Evolutionary conservation across 2,329 filamentous ascomycete species (phyloP), one percentile per base, ranked within the genome.

Genomic region (Coccinonectria pachysandricola): DNA sequence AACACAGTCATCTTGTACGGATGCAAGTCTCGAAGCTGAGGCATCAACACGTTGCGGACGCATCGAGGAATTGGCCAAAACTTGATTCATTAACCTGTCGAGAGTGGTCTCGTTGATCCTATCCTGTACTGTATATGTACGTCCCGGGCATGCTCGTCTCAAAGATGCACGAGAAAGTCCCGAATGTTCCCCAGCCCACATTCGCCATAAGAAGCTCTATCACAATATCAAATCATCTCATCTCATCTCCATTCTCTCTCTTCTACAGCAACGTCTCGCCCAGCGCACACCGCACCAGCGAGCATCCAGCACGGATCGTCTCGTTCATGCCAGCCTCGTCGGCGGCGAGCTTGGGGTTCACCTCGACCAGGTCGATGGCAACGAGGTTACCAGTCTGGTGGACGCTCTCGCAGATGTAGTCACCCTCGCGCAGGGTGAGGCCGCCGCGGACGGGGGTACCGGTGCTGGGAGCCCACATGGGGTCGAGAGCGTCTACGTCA

Each of bases 401-500:
- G 12, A 88, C 78, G 41, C 71, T 77, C 60, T 88, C 91, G 46
- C 86, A 92, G 56, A 98, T 96, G 60, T 84, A 98, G 56, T 96
- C 91, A 20, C 91, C 91, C 62, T 98, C 91, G 30, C 91, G 75
- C 45, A 98, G 67, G 4, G 91, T 98, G 53, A 98, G 60, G 1
- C 91, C 91, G 21, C 91, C 91, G 47, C 91, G 73, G 16, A 98
- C 91, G 1, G 91, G 86, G 4, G 91, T 96, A 11, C 91, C 91
- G 0, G 91, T 98, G 56, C 83, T 91, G 13, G 91, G 91, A 19
- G 91, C 91, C 80, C 85, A 95, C 69, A 86, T 79, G 15, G 91
- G 91, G 56, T 98, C 91, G 34, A 96, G 70, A 13, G 87, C 91
- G 55, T 98, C 91, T 42, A 98, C 85, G 53, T 98, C 91, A 48